Evolutionary conservation across 2,329 filamentous ascomycete genomes (phyloP), one percentile per base, ranked within the genome.

Genomic region (Microcyclosporella mali): DNA sequence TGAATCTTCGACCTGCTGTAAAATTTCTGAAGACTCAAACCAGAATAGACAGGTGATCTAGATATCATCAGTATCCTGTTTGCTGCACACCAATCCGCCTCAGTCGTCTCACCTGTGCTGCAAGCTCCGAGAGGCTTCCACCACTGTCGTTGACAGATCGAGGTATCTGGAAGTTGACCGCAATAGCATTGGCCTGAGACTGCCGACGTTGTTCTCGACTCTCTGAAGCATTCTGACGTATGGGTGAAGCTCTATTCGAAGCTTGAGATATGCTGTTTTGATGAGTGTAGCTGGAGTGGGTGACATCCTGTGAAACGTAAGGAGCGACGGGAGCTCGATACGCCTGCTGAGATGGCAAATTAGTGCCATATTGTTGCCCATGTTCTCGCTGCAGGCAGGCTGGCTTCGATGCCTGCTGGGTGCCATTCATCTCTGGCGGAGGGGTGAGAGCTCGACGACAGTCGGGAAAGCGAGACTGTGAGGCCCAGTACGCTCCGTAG

Each of bases 21-120:
- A 70, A 16, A 84, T 84, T n/a, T 84, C 77, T 33, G 85, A 84
- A 12, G 84, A 85, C 66, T 97, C 89, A 62, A 97, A 97, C 90
- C 92, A 97, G 69, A 97, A 95, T 11, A 98, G 74, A 61, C 90
- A 95, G 10, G 90, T 94, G 66, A 97, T 86, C 86, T 95, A 58
- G 2, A 45, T 21, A 17, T 3, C 17, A 27, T 50, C 16, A 43
- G 33, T 41, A 11, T 14, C 18, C 33, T 0, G 27, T n/a, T 16
- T 12, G 14, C 18, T 12, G 4, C 7, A 38, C 16, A 8, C 18
- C 21, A 11, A 19, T 25, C 9, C 9, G 21, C 18, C 36, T n/a
- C 21, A 37, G 11, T 18, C 36, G 15, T 63, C 72, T 55, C 66
- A 89, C 85, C 74, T 88, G 79, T 44, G 88, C 86, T 40, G 87